Base-by-base conservation (phyloP, 2,329 filamentous ascomycete species). In the Acephala macrosclerotiorum region DNA sequence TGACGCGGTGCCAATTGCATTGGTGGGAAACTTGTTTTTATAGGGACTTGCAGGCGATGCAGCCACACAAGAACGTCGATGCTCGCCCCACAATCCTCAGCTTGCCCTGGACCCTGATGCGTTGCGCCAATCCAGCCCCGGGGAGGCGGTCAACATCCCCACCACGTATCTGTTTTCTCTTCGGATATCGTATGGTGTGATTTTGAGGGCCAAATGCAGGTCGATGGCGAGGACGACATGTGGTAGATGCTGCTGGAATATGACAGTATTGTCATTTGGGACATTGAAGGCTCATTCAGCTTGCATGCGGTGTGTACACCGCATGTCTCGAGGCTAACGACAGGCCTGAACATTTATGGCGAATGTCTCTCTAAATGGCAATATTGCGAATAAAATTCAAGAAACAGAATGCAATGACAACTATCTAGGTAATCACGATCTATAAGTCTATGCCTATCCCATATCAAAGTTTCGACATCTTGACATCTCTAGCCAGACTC, bases 381-480 rank as follows among this genome's bases (percentile, higher is more conserved):
- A 33, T 9, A 42, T 42, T 18, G 40, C n/a, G 36, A n/a, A 16
- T n/a, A 5, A n/a, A 18, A 49, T 3, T 6, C 45, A 49, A 3
- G 18, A 22, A 18, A 49, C n/a, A 25, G 45, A 49, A n/a, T n/a
- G 9, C n/a, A 12, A 5, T 49, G n/a, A 22, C 25, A n/a, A 22
- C 11, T 7, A 49, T 22, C 45, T 49, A 49, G 20, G n/a, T 22
- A 49, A 11, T 9, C 20, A n/a, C 6, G 3, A 12, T 42, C 40
- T 49, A 49, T 49, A 22, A 20, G n/a, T 25, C 40, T 49, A 25
- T 49, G 4, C 20, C 47, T 20, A 36, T n/a, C 20, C 47, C 18
- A 36, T n/a, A n/a, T 65, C 49, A 65, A 22, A 61, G 58, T 33
- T 65, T 65, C 29, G 63, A 58, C 16, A 11, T 33, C 51, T 53